A percentile compares a stretch with the other conserved stretches of the same genome.
phyloP scores from a whole-genome alignment of 176 grass and related monocot genomes.

The Triticum turgidum region DNA sequence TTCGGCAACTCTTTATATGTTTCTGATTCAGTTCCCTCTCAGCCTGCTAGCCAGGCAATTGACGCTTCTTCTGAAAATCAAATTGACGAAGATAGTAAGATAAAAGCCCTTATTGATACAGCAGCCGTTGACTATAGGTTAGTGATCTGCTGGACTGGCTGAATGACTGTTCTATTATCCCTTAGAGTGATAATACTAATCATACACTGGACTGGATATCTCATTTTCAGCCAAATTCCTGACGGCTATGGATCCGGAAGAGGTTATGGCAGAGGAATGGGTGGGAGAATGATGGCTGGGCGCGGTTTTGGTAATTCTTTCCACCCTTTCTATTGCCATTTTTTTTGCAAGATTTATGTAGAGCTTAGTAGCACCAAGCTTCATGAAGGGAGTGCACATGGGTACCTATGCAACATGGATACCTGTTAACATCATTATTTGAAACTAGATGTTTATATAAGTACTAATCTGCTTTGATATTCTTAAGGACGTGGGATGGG shows the following conservation, averaged over 20 bases:
- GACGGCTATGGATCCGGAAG: slow-evolving; percentile 78
- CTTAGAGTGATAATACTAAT: neutral
- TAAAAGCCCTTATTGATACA: slow-evolving; percentile 89
- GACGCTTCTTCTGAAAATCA: slow-evolving; percentile 67
- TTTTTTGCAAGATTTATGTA: slow-evolving; percentile 6
- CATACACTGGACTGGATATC: slow-evolving; percentile 23
- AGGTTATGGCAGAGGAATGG: slow-evolving; percentile 84
- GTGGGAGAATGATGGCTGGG: slow-evolving; percentile 76
- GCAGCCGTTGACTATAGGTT: slow-evolving; percentile 82
- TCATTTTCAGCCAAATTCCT: slow-evolving; percentile 71
- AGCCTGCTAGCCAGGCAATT: slow-evolving; percentile 48
- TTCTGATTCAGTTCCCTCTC: slow-evolving; percentile 56
- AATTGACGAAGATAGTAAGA: slow-evolving; percentile 95
- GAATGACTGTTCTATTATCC: slow-evolving; percentile 3
- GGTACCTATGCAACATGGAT: slow-evolving; percentile 6
- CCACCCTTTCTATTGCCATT: slow-evolving; percentile 1
- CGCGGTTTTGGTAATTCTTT: slow-evolving; percentile 89
- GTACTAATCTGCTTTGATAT: slow-evolving; percentile 16
- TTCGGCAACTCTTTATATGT: slow-evolving; percentile 91
- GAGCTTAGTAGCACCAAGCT: neutral
- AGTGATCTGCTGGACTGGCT: slow-evolving; percentile 24
- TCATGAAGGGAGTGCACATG: neutral
- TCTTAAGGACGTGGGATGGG: slow-evolving; percentile 75
- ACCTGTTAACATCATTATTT: neutral
- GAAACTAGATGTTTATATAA: neutral